Evolutionary conservation across 768 basidiomycete species (phyloP), one percentile per base, ranked within the genome.

Genomic region (Leccinum obscurum): DNA sequence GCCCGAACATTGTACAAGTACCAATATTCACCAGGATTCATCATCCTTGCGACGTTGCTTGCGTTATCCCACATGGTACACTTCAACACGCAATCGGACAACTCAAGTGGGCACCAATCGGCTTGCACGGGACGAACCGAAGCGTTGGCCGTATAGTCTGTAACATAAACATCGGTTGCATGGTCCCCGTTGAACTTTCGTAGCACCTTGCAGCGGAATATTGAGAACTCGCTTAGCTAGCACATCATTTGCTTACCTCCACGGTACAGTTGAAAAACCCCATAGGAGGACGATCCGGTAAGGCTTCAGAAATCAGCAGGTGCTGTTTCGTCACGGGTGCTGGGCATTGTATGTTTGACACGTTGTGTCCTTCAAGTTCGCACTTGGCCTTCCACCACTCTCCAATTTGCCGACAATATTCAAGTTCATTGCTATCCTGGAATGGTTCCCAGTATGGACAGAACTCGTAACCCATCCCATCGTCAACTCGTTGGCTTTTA

Each of bases 251-350:
- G n/a, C 76, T 64, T 62, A 87, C 87, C 78, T 88, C 83, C 15
- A 85, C 77, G 0, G 84, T 86, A 52, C 86, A 87, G 57, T 88
- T 78, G 68, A 88, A 87, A 68, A 80, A 88, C 1, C 83, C 83
- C 22, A 61, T 54, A 2, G 83, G 82, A 11, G 70, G 70, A 20
- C 74, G 72, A 52, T 77, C 66, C 1, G 84, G 83, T 9, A 76
- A 76, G 13, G 77, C 78, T 49, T 86, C 82, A n/a, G 77, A 77
- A 57, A 87, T 75, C 17, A 86, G 70, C 26, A 77, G 72, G 62
- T 86, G 86, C 48, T 71, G 67, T 52, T 81, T 77, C 39, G 3
- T 1, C 39, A 55, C 52, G 49, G 24, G 20, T 7, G 3, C 32
- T 22, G 57, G 49, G 50, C 61, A 69, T 34, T 63, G 57, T 20